These are phyloP conservation scores for Teunomyces pallodes DNA, from an alignment of 805 yeast genomes.

Conservation along the genomic window DNA sequence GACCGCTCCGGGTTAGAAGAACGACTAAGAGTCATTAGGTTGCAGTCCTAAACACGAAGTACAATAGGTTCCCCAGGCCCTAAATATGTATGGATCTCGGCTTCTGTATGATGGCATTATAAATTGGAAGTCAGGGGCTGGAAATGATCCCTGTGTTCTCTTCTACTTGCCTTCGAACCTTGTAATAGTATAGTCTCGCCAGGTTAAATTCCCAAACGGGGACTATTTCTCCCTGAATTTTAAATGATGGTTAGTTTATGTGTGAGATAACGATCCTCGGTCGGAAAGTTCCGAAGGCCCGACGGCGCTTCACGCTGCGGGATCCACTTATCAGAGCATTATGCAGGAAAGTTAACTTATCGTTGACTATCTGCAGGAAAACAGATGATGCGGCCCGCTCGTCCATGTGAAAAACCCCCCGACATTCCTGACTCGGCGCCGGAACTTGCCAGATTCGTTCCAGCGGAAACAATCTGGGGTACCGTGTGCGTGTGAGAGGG, in stretches of 20 bases:
- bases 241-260: too few species aligned
- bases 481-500: background rate
- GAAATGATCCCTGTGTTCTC: too few species aligned
- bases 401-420: background rate
- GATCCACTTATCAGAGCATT: background rate
- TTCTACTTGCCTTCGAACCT: too few species aligned
- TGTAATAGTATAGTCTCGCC: background rate
- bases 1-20: background rate
- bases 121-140: too few species aligned
- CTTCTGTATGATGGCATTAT: too few species aligned
- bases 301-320: background rate
- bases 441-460: background rate
- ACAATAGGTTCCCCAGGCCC: too few species aligned
- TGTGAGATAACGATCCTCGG: constrained; percentile 4
- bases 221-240: background rate
- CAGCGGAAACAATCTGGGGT: constrained; percentile 7
- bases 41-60: too few species aligned
- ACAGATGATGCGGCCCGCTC: background rate
- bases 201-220: background rate
- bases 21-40: background rate
- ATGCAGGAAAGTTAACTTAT: background rate
- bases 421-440: constrained; percentile 1
- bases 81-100: too few species aligned
- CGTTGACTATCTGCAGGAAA: background rate
- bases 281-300: constrained; percentile 8